Base-by-base conservation (phyloP, 192 early-diverging fungal species). In the Dissophora ornata region DNA sequence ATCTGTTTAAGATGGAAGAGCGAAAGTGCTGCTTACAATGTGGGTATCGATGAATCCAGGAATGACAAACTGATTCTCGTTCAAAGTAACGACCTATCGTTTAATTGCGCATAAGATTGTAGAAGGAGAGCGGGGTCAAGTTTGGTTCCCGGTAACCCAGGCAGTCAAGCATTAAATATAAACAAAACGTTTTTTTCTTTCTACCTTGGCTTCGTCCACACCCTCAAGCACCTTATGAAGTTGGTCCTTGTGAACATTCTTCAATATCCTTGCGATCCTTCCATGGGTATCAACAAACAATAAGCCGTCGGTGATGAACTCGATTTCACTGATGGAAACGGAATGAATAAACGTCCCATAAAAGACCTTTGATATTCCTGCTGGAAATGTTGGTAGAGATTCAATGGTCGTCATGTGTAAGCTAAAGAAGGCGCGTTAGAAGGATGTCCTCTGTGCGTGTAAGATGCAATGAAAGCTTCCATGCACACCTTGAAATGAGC, bases 31-130 rank as follows among this genome's bases (percentile, higher is more conserved):
- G 0, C 56, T 11, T 70, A 70, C 68, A 24, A 90, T 88, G 71
- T 96, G 94, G 7, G 91, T 91, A 55, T 95, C 94, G 57, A 95
- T 82, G 25, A 93, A 80, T 0, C 94, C 94, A n/a, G 93, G 94
- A 57, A 93, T 80, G 49, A 94, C 69, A 52, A 93, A 90, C 59
- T 91, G 88, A 61, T 77, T 67, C 1, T 65, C 53, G 2, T 68
- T 53, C 15, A 87, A 66, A 28, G 60, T 18, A 7, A 77, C 18
- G 58, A 74, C 44, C 54, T 60, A 29, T 13, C n/a, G n/a, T n/a
- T n/a, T n/a, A n/a, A n/a, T n/a, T n/a, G n/a, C n/a, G n/a, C n/a
- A n/a, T n/a, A n/a, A n/a, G n/a, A n/a, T n/a, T n/a, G n/a, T n/a
- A n/a, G n/a, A n/a, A n/a, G n/a, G n/a, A n/a, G n/a, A n/a, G n/a